These are phyloP conservation scores for Mycena indigotica DNA, from an alignment of 768 basidiomycete genomes.

Conservation along the genomic window DNA sequence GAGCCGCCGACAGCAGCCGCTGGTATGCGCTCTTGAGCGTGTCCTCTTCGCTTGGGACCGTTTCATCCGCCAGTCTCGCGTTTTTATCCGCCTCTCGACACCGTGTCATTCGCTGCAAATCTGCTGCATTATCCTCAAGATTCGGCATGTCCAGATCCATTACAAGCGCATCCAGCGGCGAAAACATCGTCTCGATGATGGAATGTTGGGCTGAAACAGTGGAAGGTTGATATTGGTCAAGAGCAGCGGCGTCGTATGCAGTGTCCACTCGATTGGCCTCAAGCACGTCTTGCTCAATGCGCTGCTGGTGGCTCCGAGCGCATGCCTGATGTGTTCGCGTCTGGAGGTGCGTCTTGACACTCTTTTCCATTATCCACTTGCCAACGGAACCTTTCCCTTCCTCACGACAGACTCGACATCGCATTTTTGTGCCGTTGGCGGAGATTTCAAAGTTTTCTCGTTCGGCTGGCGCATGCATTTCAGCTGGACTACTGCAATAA, in stretches of 20 bases:
- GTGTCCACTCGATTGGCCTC: neutral
- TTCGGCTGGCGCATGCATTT: neutral
- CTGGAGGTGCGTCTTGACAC: neutral
- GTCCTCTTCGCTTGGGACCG: neutral
- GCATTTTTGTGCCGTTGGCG: neutral
- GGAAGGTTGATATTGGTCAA: neutral
- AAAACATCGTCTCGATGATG: neutral
- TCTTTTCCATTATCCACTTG: neutral
- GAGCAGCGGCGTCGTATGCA: neutral
- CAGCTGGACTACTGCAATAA: neutral
- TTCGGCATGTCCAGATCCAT: neutral
- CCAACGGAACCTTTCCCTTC: neutral
- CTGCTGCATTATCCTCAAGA: neutral
- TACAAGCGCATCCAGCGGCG: neutral
- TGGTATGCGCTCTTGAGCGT: neutral
- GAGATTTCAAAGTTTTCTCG: neutral
- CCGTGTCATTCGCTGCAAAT: neutral
- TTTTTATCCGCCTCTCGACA: neutral
- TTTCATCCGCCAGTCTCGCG: neutral
- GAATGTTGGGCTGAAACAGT: neutral
- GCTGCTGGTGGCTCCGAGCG: neutral
- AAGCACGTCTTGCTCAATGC: neutral
- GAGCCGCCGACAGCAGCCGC: neutral
- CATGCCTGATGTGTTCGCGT: neutral
- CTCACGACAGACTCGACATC: neutral